Conservation (phyloP, 2,329 filamentous ascomycete species). For the Neofusicoccum cordaticola region DNA sequence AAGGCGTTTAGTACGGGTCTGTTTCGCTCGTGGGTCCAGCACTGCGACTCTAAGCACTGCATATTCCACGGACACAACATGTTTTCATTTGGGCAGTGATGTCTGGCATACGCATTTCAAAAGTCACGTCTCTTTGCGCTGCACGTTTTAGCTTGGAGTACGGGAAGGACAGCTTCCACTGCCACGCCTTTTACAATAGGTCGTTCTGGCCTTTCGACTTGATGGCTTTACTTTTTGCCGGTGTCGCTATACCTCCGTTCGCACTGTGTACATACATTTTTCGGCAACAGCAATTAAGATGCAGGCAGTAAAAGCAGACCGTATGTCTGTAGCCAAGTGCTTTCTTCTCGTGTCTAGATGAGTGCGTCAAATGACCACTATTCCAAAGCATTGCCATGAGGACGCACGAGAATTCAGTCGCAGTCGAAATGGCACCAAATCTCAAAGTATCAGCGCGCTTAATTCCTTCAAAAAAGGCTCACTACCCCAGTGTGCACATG, state of each 20-base stretch:
- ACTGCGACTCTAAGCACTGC: not conserved
- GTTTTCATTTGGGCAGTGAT: not conserved
- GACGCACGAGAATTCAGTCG: no score
- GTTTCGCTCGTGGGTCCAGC: not conserved
- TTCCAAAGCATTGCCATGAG: no score
- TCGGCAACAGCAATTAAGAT: not conserved
- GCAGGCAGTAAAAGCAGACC: not conserved
- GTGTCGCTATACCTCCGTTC: not conserved
- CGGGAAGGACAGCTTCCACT: not conserved
- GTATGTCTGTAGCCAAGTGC: not conserved
- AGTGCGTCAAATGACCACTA: no score
- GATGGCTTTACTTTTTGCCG: no score
- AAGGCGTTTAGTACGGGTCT: not conserved
- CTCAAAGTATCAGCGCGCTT: no score
- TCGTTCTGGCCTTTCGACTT: no score
- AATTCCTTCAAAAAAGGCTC: no score
- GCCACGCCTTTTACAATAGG: not conserved
- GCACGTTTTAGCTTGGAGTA: not conserved
- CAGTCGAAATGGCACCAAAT: no score
- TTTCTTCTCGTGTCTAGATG: no score
- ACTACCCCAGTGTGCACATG: no score
- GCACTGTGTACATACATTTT: not conserved
- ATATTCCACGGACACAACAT: not conserved
- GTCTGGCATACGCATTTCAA: not conserved
- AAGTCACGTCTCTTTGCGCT: not conserved